Conservation (phyloP, 768 basidiomycete species). For the Trichaptum fuscoviolaceum region DNA sequence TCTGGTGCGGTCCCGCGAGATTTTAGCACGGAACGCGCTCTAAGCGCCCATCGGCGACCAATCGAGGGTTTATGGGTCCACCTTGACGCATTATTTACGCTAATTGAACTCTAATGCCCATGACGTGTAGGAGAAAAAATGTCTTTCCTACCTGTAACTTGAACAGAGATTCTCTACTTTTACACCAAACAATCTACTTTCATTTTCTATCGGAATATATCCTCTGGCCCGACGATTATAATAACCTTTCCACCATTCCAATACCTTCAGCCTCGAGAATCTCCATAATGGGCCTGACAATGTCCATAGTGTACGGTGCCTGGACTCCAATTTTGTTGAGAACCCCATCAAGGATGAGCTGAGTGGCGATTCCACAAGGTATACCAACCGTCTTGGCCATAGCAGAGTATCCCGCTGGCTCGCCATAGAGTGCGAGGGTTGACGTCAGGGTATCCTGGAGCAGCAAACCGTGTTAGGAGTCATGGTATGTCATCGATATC, state of each 20-base stretch:
- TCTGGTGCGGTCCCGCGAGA: too few relatives aligned
- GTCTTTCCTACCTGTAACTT: background rate
- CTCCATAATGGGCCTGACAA: slow-evolving; percentile 69
- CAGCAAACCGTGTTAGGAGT: slow-evolving; percentile 9
- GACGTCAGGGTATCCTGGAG: slow-evolving; percentile 79
- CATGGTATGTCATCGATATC: background rate
- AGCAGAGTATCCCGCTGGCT: slow-evolving; percentile 71
- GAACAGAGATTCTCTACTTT: background rate
- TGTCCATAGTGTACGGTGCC: slow-evolving; percentile 82
- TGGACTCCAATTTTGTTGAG: slow-evolving; percentile 74
- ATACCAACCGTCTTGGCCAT: slow-evolving; percentile 92
- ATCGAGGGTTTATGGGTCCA: background rate
- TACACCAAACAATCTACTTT: slow-evolving; percentile 3
- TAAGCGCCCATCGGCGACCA: background rate
- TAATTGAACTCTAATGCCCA: background rate
- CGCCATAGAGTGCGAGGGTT: slow-evolving; percentile 86
- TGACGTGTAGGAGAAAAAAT: too few relatives aligned
- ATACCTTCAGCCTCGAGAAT: slow-evolving; percentile 70
- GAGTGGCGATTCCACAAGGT: slow-evolving; percentile 90
- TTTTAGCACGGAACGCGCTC: too few relatives aligned
- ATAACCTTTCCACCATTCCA: slow-evolving; percentile 62
- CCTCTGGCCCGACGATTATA: slow-evolving; percentile 33
- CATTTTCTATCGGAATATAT: background rate
- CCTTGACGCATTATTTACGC: background rate
- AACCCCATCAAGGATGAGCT: slow-evolving; percentile 85